Evolutionary conservation across 2,329 filamentous ascomycete species (phyloP).

Genomic region (Penicillium olsonii): DNA sequence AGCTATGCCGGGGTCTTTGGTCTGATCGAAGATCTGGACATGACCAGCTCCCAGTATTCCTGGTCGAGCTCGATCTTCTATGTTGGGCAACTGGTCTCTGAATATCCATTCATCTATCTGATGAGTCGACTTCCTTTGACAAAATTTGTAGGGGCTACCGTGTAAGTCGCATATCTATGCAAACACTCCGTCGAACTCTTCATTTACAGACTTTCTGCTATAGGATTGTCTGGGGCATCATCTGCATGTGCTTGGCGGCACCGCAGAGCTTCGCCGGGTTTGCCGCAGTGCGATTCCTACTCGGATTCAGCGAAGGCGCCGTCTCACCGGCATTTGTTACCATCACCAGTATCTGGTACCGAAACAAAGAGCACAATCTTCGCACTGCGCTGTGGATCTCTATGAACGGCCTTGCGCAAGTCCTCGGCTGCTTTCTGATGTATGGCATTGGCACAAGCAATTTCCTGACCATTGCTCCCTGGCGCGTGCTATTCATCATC

Average conservation of each 20-base stretch:
- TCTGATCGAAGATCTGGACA: slow-evolving; percentile 48
- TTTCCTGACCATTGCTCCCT: slow-evolving; percentile 45
- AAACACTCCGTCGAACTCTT: no score
- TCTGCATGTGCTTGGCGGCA: slow-evolving; percentile 50
- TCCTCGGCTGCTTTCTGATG: slow-evolving; percentile 51
- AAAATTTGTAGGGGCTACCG: slow-evolving; percentile 52
- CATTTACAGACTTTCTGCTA: no score
- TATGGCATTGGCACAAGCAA: slow-evolving; percentile 52
- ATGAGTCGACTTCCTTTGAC: slow-evolving; percentile 54
- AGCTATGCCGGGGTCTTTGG: slow-evolving; percentile 50
- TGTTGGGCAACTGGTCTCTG: slow-evolving; percentile 49
- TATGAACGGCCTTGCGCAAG: slow-evolving; percentile 51
- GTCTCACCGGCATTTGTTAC: slow-evolving; percentile 51
- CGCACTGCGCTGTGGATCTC: slow-evolving; percentile 40
- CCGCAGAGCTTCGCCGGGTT: slow-evolving; percentile 44
- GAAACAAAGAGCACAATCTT: slow-evolving; percentile 35
- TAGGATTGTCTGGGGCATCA: slow-evolving; percentile 46
- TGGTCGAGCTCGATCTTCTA: slow-evolving; percentile 45
- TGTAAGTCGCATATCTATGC: slow-evolving; percentile 41
- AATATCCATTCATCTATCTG: slow-evolving; percentile 54
- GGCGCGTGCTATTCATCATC: slow-evolving; percentile 53
- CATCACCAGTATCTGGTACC: slow-evolving; percentile 48
- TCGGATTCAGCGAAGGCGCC: slow-evolving; percentile 49
- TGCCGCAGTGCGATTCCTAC: slow-evolving; percentile 43
- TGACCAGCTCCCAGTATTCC: slow-evolving; percentile 51